These are phyloP conservation scores for Flaveria ramosissima DNA, from an alignment of 129 eudicot genomes.

Conservation along the genomic window DNA sequence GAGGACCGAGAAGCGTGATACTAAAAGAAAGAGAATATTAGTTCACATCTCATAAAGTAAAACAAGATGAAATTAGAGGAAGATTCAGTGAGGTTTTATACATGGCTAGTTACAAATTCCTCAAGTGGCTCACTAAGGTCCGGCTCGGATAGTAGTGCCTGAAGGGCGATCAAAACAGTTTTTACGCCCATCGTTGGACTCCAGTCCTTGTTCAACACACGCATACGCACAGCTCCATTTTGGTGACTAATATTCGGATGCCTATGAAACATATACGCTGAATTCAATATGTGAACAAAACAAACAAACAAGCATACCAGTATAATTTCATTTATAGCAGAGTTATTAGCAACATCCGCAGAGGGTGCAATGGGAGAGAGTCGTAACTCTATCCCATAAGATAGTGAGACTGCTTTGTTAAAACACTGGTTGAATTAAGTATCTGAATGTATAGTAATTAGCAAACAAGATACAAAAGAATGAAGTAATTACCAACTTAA, in stretches of 20 bases:
- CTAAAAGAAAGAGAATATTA: neutral
- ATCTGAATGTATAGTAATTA: neutral
- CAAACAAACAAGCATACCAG: too few relatives aligned
- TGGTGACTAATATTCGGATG: constrained; percentile 27
- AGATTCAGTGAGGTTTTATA: neutral
- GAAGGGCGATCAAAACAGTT: constrained; percentile 12
- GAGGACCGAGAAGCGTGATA: neutral
- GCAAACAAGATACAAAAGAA: neutral
- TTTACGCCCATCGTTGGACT: constrained; percentile 11
- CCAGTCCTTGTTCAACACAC: constrained; percentile 17
- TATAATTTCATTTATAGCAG: too few relatives aligned
- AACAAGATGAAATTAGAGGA: neutral
- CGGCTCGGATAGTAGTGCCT: constrained; percentile 20
- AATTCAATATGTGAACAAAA: neutral
- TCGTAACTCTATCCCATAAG: too few relatives aligned
- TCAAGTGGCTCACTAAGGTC: constrained; percentile 24
- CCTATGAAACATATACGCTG: constrained; percentile 21
- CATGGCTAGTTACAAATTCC: neutral
- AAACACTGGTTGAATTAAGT: neutral
- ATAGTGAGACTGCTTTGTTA: too few relatives aligned
- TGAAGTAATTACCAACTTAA: neutral
- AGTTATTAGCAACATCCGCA: too few relatives aligned
- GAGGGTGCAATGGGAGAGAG: too few relatives aligned
- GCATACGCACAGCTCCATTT: constrained; percentile 13
- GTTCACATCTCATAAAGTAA: neutral